Evolutionary conservation across 2,329 filamentous ascomycete genomes (phyloP).

Genomic region (Cladosporium sphaerospermum): DNA sequence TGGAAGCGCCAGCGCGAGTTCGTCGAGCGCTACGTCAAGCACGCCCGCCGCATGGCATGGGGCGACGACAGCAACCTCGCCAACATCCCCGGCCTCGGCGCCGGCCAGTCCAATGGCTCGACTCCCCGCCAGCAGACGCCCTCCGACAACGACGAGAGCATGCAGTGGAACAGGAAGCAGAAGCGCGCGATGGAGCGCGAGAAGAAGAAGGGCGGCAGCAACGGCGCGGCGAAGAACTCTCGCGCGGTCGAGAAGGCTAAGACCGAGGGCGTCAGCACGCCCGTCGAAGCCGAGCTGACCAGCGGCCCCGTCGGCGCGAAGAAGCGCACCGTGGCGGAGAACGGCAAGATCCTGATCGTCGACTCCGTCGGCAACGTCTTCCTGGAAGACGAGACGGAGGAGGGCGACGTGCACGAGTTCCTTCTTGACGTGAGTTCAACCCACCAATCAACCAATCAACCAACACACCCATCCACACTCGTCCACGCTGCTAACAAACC

Average conservation of each 20-base stretch:
- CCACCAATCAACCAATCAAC: background rate
- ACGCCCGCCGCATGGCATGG: slow-evolving; percentile 84
- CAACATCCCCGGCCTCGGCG: slow-evolving; percentile 58
- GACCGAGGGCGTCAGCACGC: slow-evolving; percentile 47
- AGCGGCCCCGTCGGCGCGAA: slow-evolving; percentile 66
- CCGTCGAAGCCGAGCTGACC: slow-evolving; percentile 45
- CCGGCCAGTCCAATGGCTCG: slow-evolving; percentile 17
- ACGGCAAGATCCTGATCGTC: slow-evolving; percentile 90
- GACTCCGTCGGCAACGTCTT: slow-evolving; percentile 90
- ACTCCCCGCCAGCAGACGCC: slow-evolving; percentile 14
- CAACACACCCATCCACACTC: background rate
- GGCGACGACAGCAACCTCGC: slow-evolving; percentile 66
- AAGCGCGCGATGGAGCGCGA: slow-evolving; percentile 85
- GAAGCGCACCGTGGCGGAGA: slow-evolving; percentile 86
- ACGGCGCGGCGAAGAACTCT: slow-evolving; percentile 38
- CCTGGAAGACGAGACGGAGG: slow-evolving; percentile 84
- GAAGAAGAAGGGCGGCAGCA: slow-evolving; percentile 60
- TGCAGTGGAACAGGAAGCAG: slow-evolving; percentile 70
- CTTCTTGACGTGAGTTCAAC: slow-evolving; percentile 69
- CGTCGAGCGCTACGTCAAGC: slow-evolving; percentile 82
- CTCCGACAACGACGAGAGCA: slow-evolving; percentile 40
- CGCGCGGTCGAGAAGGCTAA: slow-evolving; percentile 45
- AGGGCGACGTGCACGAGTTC: slow-evolving; percentile 76
- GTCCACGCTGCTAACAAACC: background rate
- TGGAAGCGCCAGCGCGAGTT: slow-evolving; percentile 91